Evolutionary conservation across 2,329 filamentous ascomycete species (phyloP).

Genomic region (Talaromyces amestolkiae): DNA sequence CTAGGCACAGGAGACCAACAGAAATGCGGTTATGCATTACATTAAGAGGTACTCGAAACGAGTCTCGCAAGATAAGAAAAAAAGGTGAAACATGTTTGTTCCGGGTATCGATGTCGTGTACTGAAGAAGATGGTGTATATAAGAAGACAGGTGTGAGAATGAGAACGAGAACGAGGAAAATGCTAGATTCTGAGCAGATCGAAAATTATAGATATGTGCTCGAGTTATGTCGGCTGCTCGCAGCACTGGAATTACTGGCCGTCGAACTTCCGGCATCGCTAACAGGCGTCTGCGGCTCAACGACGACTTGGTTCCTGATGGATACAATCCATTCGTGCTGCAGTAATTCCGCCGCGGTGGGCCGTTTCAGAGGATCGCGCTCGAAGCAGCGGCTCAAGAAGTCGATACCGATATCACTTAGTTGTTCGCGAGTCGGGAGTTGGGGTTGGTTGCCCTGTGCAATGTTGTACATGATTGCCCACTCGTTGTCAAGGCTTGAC

Average conservation of each 20-base stretch:
- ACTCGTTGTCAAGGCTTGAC: conserved; percentile 96
- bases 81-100: conserved; percentile 12
- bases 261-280: conserved; percentile 41
- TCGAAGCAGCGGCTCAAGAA: conserved; percentile 86
- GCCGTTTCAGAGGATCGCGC: conserved; percentile 73
- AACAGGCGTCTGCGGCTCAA: conserved; percentile 41
- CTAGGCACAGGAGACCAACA: background rate
- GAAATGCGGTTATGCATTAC: background rate
- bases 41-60: background rate
- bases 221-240: conserved; percentile 17
- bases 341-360: conserved; percentile 81
- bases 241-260: conserved; percentile 19
- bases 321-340: conserved; percentile 84
- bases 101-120: conserved; percentile 17
- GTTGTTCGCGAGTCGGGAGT: conserved; percentile 75
- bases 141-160: background rate
- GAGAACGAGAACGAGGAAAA: background rate
- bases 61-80: background rate
- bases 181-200: background rate
- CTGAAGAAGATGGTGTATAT: conserved; percentile 7
- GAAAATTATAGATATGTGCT: conserved; percentile 8
- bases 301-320: conserved; percentile 48
- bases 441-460: conserved; percentile 92
- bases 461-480: conserved; percentile 99
- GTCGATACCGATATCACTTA: conserved; percentile 80